Base-by-base conservation (phyloP, 768 basidiomycete genomes). In the Asterophora parasitica region DNA sequence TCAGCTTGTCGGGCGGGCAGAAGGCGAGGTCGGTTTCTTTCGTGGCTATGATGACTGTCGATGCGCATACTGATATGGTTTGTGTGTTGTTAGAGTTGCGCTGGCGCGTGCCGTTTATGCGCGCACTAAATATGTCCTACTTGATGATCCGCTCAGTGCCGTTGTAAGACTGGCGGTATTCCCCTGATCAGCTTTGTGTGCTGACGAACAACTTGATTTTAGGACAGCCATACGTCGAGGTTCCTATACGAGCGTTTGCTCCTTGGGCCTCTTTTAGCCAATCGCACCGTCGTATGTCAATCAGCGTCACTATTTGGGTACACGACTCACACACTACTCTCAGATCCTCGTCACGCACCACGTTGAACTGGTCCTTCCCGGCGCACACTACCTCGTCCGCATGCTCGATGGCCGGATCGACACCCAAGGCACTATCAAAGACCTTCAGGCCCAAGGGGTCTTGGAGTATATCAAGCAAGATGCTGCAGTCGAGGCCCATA, bases 51-150 rank as follows among this genome's bases (percentile, higher is more conserved):
- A 5, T 27, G 39, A n/a, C n/a, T n/a, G n/a, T n/a, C n/a, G n/a
- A n/a, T n/a, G 26, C 9, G 7, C 12, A 31, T 4, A 9, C 30
- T 31, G 12, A 31, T 31, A 1, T 40, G 23, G n/a, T n/a, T 27
- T 5, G 27, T 23, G 39, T 13, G 15, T 15, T 27, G 26, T n/a
- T 38, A 83, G 86, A 52, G 86, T 92, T 12, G 88, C 88, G 0
- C 74, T 92, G 8, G 90, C 89, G 9, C 79, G 90, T 11, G 89
- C 90, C 0, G 82, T 89, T 0, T 92, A 92, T 62, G 82, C 85
- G 19, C 69, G 74, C 12, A 82, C 81, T 19, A 77, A 75, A 62
- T 83, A 77, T 51, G 79, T 90, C 0, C 68, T 92, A n/a, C 63
- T 92, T 35, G 88, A 92, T 55, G 89, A 91, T 57, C 86, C 87